A percentile compares a stretch with the other conserved stretches of the same genome.
These are phyloP conservation scores for Picocystis sp. DNA, from an alignment of 163 green algal species.

Conservation along the genomic window DNA sequence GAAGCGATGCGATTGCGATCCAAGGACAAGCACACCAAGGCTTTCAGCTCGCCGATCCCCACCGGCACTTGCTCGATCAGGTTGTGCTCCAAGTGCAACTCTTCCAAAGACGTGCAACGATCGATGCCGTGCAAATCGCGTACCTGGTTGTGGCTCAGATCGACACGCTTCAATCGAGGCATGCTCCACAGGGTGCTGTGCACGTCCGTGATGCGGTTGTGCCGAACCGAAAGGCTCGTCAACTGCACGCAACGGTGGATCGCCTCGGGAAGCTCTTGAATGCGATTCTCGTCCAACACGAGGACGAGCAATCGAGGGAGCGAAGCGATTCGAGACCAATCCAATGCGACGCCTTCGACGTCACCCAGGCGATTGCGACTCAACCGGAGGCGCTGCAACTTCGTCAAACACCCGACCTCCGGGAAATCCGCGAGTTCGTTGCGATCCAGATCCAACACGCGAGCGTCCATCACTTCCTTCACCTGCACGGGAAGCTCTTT, in stretches of 20 bases:
- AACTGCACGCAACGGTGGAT: no score
- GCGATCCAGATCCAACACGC: background rate
- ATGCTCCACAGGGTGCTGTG: background rate
- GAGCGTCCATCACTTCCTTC: background rate
- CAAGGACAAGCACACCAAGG: conserved; percentile 6
- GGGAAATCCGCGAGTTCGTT: no score
- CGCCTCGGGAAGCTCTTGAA: no score
- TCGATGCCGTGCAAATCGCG: background rate
- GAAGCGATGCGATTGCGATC: conserved; percentile 7
- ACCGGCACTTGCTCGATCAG: background rate
- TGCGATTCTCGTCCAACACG: no score
- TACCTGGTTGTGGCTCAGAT: conserved; percentile 2
- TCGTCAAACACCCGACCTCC: no score
- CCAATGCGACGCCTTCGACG: no score
- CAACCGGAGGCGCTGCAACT: no score
- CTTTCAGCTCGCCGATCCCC: background rate
- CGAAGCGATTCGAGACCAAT: no score
- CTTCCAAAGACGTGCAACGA: background rate
- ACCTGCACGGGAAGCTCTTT: background rate
- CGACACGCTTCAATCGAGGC: background rate
- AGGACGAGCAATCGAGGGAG: no score
- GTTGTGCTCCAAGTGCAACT: background rate
- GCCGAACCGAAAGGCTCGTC: no score
- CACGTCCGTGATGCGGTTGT: background rate
- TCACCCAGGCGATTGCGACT: no score